A percentile compares a stretch with the other conserved stretches of the same genome.
These are phyloP conservation scores for Blastobotrys chiropterorum DNA, from an alignment of 805 yeast genomes.

Conservation along the genomic window DNA sequence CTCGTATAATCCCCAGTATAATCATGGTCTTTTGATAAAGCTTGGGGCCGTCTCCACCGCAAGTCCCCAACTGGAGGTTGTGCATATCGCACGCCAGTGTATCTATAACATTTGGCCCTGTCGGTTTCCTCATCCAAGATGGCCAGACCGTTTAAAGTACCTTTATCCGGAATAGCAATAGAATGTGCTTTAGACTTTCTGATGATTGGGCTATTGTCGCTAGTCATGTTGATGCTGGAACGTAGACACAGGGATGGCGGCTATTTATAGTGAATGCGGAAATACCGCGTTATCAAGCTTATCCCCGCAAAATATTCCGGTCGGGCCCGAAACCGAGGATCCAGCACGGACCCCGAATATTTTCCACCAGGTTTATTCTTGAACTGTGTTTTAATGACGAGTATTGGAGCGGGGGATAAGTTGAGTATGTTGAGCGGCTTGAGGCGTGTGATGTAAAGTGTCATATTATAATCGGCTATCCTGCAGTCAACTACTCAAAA, in stretches of 20 bases:
- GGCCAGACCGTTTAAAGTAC: not conserved
- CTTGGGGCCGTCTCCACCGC: slow-evolving; percentile 33
- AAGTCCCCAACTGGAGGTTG: slow-evolving; percentile 29
- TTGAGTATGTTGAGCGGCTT: too few species aligned
- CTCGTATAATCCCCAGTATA: slow-evolving; percentile 36
- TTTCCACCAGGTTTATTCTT: too few species aligned
- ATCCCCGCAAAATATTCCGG: not conserved
- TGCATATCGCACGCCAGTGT: slow-evolving; percentile 32
- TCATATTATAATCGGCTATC: too few species aligned
- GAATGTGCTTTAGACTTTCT: not conserved
- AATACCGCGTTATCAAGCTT: not conserved
- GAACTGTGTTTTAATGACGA: too few species aligned
- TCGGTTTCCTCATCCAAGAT: not conserved
- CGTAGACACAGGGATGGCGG: not conserved
- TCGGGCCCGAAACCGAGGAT: not conserved
- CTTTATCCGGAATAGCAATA: not conserved
- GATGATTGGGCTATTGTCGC: not conserved
- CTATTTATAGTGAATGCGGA: not conserved
- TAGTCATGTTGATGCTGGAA: not conserved
- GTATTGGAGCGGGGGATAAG: too few species aligned
- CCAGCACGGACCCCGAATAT: too few species aligned
- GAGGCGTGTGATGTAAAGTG: too few species aligned
- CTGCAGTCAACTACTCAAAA: too few species aligned
- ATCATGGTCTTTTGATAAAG: slow-evolving; percentile 32
- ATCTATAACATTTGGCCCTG: not conserved